Conservation (phyloP, 768 basidiomycete genomes). For the Podaxis pistillaris region DNA sequence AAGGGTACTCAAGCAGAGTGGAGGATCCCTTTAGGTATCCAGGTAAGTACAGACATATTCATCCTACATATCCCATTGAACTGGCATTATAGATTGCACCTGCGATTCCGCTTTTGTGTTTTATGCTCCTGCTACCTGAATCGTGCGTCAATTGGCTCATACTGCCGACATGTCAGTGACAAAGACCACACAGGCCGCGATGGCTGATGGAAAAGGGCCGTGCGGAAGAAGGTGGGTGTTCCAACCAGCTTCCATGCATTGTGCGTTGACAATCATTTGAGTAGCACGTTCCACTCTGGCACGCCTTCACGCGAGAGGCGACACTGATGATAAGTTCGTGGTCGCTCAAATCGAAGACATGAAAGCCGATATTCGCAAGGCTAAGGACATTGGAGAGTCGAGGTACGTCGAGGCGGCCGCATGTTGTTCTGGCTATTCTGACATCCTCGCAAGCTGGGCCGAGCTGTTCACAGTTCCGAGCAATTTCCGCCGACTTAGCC, state of each 20-base stretch:
- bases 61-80: not conserved
- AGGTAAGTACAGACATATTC: conserved; percentile 20
- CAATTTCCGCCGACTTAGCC: conserved; percentile 45
- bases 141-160: conserved; percentile 32
- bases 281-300: conserved; percentile 40
- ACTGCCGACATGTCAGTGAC: not conserved
- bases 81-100: conserved; percentile 33
- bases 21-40: conserved; percentile 49
- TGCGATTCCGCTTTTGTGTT: conserved; percentile 46
- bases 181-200: conserved; percentile 30
- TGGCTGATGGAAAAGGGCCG: conserved; percentile 54
- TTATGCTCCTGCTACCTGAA: conserved; percentile 52
- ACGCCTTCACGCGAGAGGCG: conserved; percentile 50
- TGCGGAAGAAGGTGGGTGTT: conserved; percentile 37
- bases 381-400: conserved; percentile 36
- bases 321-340: conserved; percentile 47
- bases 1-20: conserved; percentile 41
- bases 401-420: conserved; percentile 24
- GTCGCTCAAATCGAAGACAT: conserved; percentile 45
- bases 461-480: conserved; percentile 39
- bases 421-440: not conserved
- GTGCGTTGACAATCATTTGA: not conserved
- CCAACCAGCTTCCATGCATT: not conserved
- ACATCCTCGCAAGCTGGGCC: conserved; percentile 26
- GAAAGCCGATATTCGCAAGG: conserved; percentile 33